phyloP scores from a whole-genome alignment of 2,329 filamentous ascomycete species.

The Tolypocladium tropicale region DNA sequence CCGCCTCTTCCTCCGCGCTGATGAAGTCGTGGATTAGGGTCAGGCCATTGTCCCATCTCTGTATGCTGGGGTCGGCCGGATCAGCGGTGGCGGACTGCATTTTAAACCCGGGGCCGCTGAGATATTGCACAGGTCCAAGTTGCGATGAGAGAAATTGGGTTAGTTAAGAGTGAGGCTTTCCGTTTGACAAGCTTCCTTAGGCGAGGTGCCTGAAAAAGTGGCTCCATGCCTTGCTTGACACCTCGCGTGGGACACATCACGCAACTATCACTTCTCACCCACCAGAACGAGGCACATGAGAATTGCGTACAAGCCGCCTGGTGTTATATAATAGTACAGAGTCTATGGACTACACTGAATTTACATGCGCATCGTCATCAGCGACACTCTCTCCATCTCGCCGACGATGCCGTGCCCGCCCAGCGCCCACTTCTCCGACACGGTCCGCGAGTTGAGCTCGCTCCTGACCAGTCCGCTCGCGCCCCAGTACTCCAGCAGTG shows the following conservation, averaged over 20 bases:
- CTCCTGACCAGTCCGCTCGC: conserved; percentile 69
- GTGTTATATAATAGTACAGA: conserved; percentile 13
- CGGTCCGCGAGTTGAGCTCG: conserved; percentile 57
- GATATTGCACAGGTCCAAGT: neutral
- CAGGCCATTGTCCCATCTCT: neutral
- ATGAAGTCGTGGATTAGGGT: neutral
- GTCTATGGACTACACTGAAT: conserved; percentile 10
- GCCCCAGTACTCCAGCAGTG: conserved; percentile 89
- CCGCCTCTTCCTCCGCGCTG: neutral
- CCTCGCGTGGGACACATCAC: neutral
- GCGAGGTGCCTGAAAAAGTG: neutral
- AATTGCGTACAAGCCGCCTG: neutral
- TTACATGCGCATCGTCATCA: conserved; percentile 39
- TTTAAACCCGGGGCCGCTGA: neutral
- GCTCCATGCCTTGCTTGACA: neutral
- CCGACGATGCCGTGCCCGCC: conserved; percentile 73
- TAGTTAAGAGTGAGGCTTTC: too few relatives aligned
- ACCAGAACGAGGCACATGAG: neutral
- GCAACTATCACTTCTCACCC: too few relatives aligned
- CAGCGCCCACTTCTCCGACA: conserved; percentile 76
- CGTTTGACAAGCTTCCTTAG: too few relatives aligned
- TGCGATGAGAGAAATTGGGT: neutral
- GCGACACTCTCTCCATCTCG: conserved; percentile 64
- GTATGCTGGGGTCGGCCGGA: neutral
- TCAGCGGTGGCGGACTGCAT: neutral